Base-by-base conservation (phyloP, 2,329 filamentous ascomycete genomes). In the Alternaria atra region DNA sequence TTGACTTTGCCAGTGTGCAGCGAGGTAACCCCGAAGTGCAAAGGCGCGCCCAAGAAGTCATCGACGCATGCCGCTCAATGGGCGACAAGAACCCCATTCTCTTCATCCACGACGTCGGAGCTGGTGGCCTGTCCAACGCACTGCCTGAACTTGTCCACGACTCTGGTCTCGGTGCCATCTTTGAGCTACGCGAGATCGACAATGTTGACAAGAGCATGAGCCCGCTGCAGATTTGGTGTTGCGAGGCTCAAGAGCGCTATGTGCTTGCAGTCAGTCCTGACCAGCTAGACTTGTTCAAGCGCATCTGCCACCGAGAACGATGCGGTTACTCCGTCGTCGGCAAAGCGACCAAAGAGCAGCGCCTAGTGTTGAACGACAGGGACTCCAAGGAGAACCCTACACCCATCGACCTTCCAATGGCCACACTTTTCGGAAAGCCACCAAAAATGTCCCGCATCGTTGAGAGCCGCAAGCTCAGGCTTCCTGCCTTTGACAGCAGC, bases 1-100 rank as follows among this genome's bases (percentile, higher is more conserved):
- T 99, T 2, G 95, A 99, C 78, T 99, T 98, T 80, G 93, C 94
- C 71, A 97, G 93, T 82, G 95, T 99, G 32, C 95, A 99, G 81
- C 87, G 95, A 81, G 95, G 94, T 47, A 99, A 99, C 75, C 94
- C 95, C 1, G 95, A 99, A 81, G 94, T 98, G 79, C 93, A 99
- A 80, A 87, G 95, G 64, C 87, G 95, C 70, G 95, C 94, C 2
- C 95, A 99, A 81, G 97, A 98, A 87, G 95, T 99, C 66, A 99
- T 99, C 80, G 95, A 98, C 79, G 90, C 93, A 5, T 99, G 95
- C 77, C 89, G 91, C 29, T 90, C 92, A 3, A 86, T 98, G 71
- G 94, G 94, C 15, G 83, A 89, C 4, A 84, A 93, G 65, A 98
- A 91, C 75, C 95, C 95, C 0, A 98, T 99, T 69, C 90, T 92